Percentiles rank a stretch among this genome's conserved stretches.
These are phyloP conservation scores for Trichoderma afroharzianum DNA, from an alignment of 2,329 filamentous ascomycete species.

Conservation along the genomic window DNA sequence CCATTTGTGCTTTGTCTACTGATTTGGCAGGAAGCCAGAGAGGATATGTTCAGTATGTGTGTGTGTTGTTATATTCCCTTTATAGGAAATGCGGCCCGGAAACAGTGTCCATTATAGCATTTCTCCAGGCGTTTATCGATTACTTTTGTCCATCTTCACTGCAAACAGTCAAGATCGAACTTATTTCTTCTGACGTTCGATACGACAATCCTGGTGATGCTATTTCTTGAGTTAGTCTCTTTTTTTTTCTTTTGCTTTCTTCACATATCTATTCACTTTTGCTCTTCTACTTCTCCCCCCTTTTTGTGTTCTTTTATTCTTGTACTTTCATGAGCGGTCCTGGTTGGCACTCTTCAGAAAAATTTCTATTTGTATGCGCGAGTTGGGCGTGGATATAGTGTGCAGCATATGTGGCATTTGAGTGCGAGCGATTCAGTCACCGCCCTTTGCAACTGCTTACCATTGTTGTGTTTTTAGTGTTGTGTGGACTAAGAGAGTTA, in stretches of 20 bases:
- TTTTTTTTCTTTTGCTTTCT: neutral
- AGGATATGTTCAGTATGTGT: constrained; percentile 12
- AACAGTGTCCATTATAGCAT: constrained; percentile 37
- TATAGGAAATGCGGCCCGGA: constrained; percentile 31
- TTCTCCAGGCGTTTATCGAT: constrained; percentile 32
- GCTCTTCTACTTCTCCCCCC: neutral
- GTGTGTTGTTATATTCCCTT: constrained; percentile 6
- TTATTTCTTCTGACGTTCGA: neutral
- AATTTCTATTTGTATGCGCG: constrained; percentile 27
- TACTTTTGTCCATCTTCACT: constrained; percentile 15
- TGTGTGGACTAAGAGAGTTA: constrained; percentile 3
- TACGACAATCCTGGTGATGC: constrained; percentile 18
- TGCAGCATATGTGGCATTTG: constrained; percentile 8
- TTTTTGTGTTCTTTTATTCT: neutral
- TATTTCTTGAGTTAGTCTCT: constrained; percentile 10
- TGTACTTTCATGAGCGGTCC: neutral
- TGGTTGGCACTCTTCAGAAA: constrained; percentile 13
- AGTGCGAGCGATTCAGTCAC: constrained; percentile 1
- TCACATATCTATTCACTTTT: neutral
- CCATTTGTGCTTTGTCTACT: constrained; percentile 14
- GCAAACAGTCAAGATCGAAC: constrained; percentile 21
- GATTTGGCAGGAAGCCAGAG: constrained; percentile 5
- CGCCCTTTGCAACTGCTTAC: constrained; percentile 12
- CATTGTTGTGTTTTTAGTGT: neutral
- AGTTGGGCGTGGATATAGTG: constrained; percentile 25